Percentiles rank a stretch among this genome's conserved stretches.
These are phyloP conservation scores for Trypanosoma lewisi DNA, from an alignment of 208 protist species.

Conservation along the genomic window DNA sequence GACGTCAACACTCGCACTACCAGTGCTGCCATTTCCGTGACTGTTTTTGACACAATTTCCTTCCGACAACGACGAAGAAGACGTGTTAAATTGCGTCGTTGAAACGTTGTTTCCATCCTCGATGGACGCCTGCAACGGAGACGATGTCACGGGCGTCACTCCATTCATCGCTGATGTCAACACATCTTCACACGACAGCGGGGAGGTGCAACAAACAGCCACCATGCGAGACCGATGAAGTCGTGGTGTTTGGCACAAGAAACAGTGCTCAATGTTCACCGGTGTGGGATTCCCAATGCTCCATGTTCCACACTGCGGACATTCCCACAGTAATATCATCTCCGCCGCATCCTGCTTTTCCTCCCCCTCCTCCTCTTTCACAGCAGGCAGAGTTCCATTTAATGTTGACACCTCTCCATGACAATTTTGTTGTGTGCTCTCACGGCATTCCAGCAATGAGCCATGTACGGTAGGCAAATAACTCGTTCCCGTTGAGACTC, in stretches of 20 bases:
- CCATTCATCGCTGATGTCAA: background rate
- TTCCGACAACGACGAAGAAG: background rate
- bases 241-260: constrained; percentile 47
- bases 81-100: background rate
- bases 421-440: background rate
- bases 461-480: background rate
- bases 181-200: constrained; percentile 19
- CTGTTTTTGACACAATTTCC: background rate
- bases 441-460: background rate
- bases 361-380: background rate
- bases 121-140: background rate
- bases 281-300: constrained; percentile 30
- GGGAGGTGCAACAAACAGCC: constrained; percentile 29
- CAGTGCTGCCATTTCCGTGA: background rate
- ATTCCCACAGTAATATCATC: constrained; percentile 74
- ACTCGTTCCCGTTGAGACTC: background rate
- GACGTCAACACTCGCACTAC: background rate
- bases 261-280: constrained; percentile 36
- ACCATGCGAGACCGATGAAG: constrained; percentile 44
- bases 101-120: background rate
- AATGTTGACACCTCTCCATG: background rate
- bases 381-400: background rate
- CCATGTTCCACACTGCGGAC: constrained; percentile 82
- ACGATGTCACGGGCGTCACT: constrained; percentile 17
- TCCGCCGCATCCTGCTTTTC: background rate